Base-by-base conservation (phyloP, 2,329 filamentous ascomycete species). In the Clonostachys rhizophaga region DNA sequence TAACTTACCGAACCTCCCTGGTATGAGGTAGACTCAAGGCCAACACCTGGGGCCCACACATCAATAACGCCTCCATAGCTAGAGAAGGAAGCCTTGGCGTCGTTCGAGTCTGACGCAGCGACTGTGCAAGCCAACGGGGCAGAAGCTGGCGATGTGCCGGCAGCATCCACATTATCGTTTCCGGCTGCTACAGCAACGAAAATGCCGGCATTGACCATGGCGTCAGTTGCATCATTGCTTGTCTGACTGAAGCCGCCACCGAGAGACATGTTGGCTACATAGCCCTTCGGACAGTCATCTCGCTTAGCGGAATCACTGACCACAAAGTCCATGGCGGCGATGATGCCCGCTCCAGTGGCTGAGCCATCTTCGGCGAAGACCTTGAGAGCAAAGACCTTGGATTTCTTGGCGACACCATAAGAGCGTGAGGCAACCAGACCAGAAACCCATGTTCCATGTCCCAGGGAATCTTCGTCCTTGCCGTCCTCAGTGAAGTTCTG, bases 121-220 rank as follows among this genome's bases (percentile, higher is more conserved):
- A 76, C 70, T 8, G 73, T 76, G 59, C 73, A 71, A 40, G 64
- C 72, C 13, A 54, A 55, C 5, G 67, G 43, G 44, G 65, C 66
- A 2, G 66, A 71, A 30, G 71, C 67, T 3, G 72, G 71, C 1
- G 71, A 75, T 52, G 55, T 65, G 54, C 60, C 61, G 16, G 55
- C 48, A 1, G 74, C 72, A 52, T 74, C 60, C 42, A 53, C 54
- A 49, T 63, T 61, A 37, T 52, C 53, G 51, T 74, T 74, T 3
- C 72, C 71, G 2, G 70, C 70, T 1, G 70, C 69, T 5, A 69
- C 68, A 37, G 65, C 64, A 6, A 70, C 56, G 50, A 69, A 65
- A 30, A 74, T 49, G 30, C 67, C 67, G 5, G 58, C 53, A 2
- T 54, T 39, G 37, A 68, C 61, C 13, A 68, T 63, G 6, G 60